Percentiles rank a stretch among this genome's conserved stretches.
Conservation (phyloP, 306 rosid species). For the Ammopiptanthus mongolicus region DNA sequence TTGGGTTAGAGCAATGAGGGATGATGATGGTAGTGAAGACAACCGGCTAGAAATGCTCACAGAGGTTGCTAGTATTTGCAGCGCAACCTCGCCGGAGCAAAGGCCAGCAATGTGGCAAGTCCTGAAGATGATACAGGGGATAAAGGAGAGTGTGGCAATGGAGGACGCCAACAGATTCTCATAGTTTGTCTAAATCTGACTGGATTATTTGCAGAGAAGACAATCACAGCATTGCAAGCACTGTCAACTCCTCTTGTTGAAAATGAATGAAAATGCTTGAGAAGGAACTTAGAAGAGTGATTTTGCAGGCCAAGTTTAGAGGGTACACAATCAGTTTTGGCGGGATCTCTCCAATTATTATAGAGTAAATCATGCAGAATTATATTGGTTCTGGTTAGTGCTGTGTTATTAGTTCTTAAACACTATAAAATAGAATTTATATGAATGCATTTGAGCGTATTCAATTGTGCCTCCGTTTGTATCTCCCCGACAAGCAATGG, state of each 20-base stretch:
- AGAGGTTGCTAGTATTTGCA: constrained; percentile 85
- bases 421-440: background rate
- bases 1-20: constrained; percentile 86
- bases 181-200: constrained; percentile 16
- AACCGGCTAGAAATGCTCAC: constrained; percentile 76
- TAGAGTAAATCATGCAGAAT: constrained; percentile 1
- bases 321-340: constrained; percentile 9
- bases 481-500: background rate
- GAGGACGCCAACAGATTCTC: constrained; percentile 37
- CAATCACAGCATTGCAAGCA: background rate
- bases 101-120: constrained; percentile 96
- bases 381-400: constrained; percentile 1
- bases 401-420: background rate
- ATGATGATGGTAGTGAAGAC: constrained; percentile 62
- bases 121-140: constrained; percentile 79
- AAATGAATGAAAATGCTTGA: background rate
- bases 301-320: constrained; percentile 8
- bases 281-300: constrained; percentile 2
- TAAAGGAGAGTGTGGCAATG: constrained; percentile 60
- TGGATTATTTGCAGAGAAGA: constrained; percentile 12
- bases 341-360: background rate
- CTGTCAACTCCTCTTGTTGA: constrained; percentile 2
- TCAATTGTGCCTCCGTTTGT: background rate
- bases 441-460: constrained; percentile 4
- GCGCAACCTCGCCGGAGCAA: constrained; percentile 81